Evolutionary conservation across 148 eudicot species (phyloP).

Genomic region (Camellia sinensis): DNA sequence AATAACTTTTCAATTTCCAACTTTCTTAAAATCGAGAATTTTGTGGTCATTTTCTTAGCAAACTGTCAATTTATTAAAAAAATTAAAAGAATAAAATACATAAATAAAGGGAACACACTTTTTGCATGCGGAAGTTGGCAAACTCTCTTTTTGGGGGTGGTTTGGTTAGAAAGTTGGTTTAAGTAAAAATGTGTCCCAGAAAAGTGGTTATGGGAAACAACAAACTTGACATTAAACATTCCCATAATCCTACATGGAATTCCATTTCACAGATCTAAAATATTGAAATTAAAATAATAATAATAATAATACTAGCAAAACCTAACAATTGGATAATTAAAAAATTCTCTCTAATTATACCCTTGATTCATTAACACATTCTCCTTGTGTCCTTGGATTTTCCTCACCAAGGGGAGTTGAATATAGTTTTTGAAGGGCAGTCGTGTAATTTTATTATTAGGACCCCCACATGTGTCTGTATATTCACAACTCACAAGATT

Average conservation of each 20-base stretch:
- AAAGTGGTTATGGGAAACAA: neutral
- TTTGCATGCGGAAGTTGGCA: neutral
- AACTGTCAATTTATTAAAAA: neutral
- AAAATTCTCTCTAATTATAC: neutral
- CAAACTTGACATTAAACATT: neutral
- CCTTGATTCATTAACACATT: neutral
- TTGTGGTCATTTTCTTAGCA: neutral
- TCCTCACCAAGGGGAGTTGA: neutral
- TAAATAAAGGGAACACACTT: neutral
- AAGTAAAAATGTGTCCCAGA: neutral
- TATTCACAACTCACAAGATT: neutral
- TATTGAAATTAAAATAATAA: neutral
- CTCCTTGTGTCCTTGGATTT: neutral
- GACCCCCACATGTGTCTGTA: slow-evolving; percentile 6
- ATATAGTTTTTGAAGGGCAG: neutral
- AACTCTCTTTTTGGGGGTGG: neutral
- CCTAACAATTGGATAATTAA: neutral
- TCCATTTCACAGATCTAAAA: neutral
- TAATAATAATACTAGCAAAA: neutral
- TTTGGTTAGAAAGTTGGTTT: neutral
- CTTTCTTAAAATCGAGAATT: no score
- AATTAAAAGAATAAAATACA: no score
- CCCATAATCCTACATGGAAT: neutral
- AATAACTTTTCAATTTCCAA: no score
- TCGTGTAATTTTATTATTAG: slow-evolving; percentile 11